Evolutionary conservation across 2,329 filamentous ascomycete genomes (phyloP).

Genomic region (Macrophomina phaseolina): DNA sequence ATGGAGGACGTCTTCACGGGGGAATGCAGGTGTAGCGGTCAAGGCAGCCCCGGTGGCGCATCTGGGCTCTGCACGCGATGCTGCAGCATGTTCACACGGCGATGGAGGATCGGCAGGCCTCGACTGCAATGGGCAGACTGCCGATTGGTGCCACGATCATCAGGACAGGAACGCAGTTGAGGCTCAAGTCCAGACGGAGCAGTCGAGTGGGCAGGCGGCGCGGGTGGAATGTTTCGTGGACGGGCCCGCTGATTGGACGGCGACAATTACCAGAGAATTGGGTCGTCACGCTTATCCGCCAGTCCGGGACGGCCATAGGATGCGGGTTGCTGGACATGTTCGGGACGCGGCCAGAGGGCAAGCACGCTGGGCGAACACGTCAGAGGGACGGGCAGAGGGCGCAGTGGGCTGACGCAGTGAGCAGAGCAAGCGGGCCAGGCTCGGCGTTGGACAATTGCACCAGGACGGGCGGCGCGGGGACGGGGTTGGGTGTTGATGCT

Average conservation of each 20-base stretch:
- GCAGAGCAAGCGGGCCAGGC: neutral
- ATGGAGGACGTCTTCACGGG: neutral
- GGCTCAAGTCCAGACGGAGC: neutral
- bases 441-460: neutral
- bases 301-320: conserved; percentile 18
- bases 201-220: neutral
- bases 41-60: neutral
- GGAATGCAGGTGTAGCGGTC: neutral
- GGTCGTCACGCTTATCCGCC: conserved; percentile 24
- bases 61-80: neutral
- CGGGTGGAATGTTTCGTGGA: neutral
- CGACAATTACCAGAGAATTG: conserved; percentile 9
- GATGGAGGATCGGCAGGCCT: conserved; percentile 5
- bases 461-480: neutral
- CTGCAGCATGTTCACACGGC: neutral
- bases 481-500: neutral
- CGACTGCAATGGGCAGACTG: neutral
- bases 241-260: neutral
- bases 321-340: neutral
- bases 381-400: neutral
- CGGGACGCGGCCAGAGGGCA: neutral
- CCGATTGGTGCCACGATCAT: conserved; percentile 16
- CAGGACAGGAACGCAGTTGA: conserved; percentile 14
- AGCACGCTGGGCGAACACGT: neutral
- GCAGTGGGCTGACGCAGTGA: neutral